These are phyloP conservation scores for Porogramme epimiltina DNA, from an alignment of 1,284 basidiomycete species.

Conservation along the genomic window DNA sequence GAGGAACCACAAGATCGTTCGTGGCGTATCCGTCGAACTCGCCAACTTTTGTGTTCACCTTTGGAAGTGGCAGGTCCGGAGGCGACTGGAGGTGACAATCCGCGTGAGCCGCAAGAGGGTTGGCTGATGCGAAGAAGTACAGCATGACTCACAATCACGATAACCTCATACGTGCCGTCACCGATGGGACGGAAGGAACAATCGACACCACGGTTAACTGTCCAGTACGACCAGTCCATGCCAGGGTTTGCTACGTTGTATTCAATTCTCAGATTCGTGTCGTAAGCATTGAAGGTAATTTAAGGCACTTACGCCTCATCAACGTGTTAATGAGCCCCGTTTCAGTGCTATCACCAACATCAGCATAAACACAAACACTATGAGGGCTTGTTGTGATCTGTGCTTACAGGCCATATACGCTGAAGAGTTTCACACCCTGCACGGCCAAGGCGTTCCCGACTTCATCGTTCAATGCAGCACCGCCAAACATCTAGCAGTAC, in stretches of 20 bases:
- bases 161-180: neutral
- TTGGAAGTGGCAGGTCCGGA: neutral
- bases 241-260: neutral
- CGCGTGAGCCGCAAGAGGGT: too few relatives aligned
- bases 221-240: neutral
- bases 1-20: constrained; percentile 2
- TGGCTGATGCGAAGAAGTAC: neutral
- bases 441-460: constrained; percentile 4
- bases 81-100: neutral
- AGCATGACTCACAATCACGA: neutral
- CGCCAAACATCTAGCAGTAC: constrained; percentile 1
- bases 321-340: neutral
- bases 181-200: neutral
- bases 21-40: neutral
- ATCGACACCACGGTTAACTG: neutral
- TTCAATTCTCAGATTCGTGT: neutral
- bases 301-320: neutral
- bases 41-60: constrained; percentile 1
- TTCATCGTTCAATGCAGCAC: neutral
- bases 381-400: too few relatives aligned
- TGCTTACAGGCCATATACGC: constrained; percentile 12
- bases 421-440: constrained; percentile 12
- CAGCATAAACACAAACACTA: neutral
- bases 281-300: neutral
- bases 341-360: neutral